Conservation (phyloP, 352 stramenopile species). For the Pythium phragmiticola region DNA sequence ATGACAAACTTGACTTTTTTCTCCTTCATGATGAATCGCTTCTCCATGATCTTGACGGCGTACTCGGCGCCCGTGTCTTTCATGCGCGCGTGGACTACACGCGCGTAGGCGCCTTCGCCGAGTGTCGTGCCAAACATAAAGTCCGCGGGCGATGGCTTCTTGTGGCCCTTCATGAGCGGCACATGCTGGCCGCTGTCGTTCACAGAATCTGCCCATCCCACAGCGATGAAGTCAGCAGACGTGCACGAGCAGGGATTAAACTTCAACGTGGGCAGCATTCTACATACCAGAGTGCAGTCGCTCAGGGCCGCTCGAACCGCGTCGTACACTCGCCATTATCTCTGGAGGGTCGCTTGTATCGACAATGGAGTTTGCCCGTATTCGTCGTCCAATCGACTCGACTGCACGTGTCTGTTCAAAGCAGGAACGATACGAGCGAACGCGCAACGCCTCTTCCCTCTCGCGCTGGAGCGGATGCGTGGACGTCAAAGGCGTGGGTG, state of each 20-base stretch:
- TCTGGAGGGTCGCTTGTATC: background rate
- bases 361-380: background rate
- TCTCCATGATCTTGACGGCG: slow-evolving; percentile 92
- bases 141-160: slow-evolving; percentile 78
- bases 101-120: slow-evolving; percentile 85
- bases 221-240: background rate
- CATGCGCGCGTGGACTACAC: slow-evolving; percentile 87
- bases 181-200: slow-evolving; percentile 24
- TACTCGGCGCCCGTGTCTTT: slow-evolving; percentile 87
- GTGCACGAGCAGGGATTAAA: background rate
- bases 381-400: background rate
- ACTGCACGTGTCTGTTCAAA: slow-evolving; percentile 1
- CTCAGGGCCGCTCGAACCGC: slow-evolving; percentile 17
- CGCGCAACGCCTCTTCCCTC: slow-evolving; percentile 4
- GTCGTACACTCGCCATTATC: slow-evolving; percentile 20
- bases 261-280: background rate
- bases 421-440: background rate
- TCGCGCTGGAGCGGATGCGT: background rate
- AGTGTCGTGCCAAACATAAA: slow-evolving; percentile 90
- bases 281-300: slow-evolving; percentile 19
- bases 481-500: background rate
- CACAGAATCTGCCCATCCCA: slow-evolving; percentile 10
- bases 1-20: slow-evolving; percentile 92
- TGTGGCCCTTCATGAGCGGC: slow-evolving; percentile 12
- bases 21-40: slow-evolving; percentile 89